Base-by-base conservation (phyloP, 306 rosid species). In the Quercus gilva region DNA sequence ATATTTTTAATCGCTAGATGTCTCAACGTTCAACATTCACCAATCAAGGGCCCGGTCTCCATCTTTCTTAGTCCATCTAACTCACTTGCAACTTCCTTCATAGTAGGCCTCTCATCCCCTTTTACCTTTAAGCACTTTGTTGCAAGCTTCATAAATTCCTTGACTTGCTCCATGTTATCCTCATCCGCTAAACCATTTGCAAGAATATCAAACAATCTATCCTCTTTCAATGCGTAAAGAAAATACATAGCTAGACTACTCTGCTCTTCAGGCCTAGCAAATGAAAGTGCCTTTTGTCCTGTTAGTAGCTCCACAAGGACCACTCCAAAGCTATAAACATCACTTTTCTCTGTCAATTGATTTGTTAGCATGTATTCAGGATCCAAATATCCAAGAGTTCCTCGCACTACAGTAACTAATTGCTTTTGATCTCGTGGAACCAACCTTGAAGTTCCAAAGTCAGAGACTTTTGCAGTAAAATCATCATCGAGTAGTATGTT, bases 401-500 rank as follows among this genome's bases (percentile, higher is more conserved):
- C 43, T 37, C 1, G 43, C 0, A 37, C 43, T 37, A 37, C 10
- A 37, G 10, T 37, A 37, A 37, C 88, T 15, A 85, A 43, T 35
- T 79, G 71, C 25, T 63, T 71, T 64, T 73, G 73, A 15, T 85
- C 86, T 2, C 12, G 68, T 0, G 85, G 73, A 67, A 85, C 73
- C 61, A 85, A 53, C 23, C 86, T 82, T 0, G 86, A 82, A 37
- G 73, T 55, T 19, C 88, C 86, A 11, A 85, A 85, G 15, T 85
- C 86, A 8, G 88, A 76, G 5, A 82, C 86, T 37, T 85, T 85
- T 18, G 84, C 79, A 0, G 69, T 17, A 79, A 72, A 73, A 37
- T 37, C 2, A 6, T 37, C 10, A 37, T 37, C 43, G 9, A 37
- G 43, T 2, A 37, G 2, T 6, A 37, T 37, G 43, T 37, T 37